Evolutionary conservation across 2,329 filamentous ascomycete genomes (phyloP), one percentile per base, ranked within the genome.

Genomic region (Phyllosticta citribraziliensis): DNA sequence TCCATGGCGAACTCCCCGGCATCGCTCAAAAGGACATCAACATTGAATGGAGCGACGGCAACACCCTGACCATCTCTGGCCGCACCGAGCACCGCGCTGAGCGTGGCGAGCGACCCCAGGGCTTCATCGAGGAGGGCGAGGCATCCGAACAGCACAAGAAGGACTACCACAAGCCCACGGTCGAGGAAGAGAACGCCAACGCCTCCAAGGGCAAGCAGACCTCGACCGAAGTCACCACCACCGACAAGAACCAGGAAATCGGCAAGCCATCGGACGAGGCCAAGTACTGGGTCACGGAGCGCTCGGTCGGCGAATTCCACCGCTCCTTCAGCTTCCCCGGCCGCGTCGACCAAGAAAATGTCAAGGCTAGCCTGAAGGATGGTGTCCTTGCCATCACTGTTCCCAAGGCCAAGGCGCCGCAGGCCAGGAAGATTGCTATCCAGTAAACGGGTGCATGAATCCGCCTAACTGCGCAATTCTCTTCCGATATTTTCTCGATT

Each of bases 1-100:
- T 93, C 20, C 84, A 92, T 68, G 89, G 89, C 68, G 89, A 93
- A 74, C 83, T 93, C 5, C 86, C 89, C 0, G 89, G 89, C 60
- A 79, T 92, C 67, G 82, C 83, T 64, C 88, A 89, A 76, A 84
- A 89, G 67, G 79, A 91, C 69, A 78, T 94, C 69, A 78, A 82
- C 70, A 88, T 93, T 70, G 88, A 93, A 70, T 93, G 92, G 79
- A 86, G 84, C 62, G 88, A 93, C 70, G 79, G 82, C 52, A 86
- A 89, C 76, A 91, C 88, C 17, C 77, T 93, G 52, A 80, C 84
- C 65, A 79, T 94, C 71, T 84, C 83, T 62, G 89, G 89, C 69
- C 84, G 80, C 65, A 81, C 84, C 61, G 88, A 91, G 75, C 83
- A 85, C 66, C 77, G 77, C 65, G 82, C 84, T 73, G 82, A 83